phyloP scores from a whole-genome alignment of 495 filamentous ascomycete genomes.

The Tuber melanosporum region DNA sequence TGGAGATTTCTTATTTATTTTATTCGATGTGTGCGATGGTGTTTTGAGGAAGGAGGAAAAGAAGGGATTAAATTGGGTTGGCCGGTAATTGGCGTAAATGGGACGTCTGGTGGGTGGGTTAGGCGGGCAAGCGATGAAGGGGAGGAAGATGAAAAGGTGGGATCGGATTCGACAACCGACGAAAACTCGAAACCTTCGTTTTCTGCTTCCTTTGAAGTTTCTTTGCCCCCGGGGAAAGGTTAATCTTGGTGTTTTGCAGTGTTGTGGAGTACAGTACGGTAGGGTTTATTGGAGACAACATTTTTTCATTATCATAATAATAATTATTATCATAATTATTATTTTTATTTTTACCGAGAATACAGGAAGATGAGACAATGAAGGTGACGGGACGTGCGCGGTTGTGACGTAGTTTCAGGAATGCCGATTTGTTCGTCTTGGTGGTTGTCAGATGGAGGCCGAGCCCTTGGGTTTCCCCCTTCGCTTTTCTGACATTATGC shows the following conservation, averaged over 20 bases:
- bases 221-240: background rate
- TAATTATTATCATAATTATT: no score
- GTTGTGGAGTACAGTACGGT: background rate
- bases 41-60: conserved; percentile 30
- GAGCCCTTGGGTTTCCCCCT: background rate
- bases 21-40: conserved; percentile 42
- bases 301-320: background rate
- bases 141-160: background rate
- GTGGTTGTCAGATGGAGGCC: background rate
- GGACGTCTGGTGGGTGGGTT: background rate
- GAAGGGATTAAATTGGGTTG: background rate
- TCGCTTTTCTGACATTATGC: background rate
- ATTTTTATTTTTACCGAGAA: background rate
- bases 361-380: background rate
- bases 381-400: background rate
- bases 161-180: conserved; percentile 1
- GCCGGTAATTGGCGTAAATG: background rate
- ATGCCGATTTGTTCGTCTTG: background rate
- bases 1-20: conserved; percentile 40
- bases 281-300: background rate
- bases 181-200: background rate
- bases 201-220: background rate
- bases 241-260: background rate
- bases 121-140: background rate
- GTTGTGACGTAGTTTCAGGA: background rate